Evolutionary conservation across 192 early-diverging fungal species (phyloP).

Genomic region (Backusella circina): DNA sequence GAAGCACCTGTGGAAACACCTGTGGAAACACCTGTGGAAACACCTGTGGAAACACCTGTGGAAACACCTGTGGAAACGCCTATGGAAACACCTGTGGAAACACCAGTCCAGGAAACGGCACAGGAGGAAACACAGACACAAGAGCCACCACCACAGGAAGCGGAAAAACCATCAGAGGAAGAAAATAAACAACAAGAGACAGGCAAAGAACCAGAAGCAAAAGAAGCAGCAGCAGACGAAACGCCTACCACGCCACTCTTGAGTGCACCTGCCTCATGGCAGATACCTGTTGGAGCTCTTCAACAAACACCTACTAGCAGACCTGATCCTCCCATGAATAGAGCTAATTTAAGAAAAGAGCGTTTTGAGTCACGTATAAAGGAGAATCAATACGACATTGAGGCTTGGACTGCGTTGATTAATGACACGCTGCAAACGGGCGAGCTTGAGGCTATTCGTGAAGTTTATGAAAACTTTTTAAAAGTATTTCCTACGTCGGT

Average conservation of each 20-base stretch:
- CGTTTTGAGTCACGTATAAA: conserved; percentile 49
- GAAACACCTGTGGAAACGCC: neutral
- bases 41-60: neutral
- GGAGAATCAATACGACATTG: conserved; percentile 55
- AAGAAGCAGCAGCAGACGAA: neutral
- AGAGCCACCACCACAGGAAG: neutral
- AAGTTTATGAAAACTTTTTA: conserved; percentile 66
- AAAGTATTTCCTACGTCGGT: conserved; percentile 82
- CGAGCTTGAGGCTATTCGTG: conserved; percentile 54
- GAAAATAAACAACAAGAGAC: neutral
- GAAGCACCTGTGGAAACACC: neutral
- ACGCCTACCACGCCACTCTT: neutral
- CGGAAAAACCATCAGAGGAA: neutral
- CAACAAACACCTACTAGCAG: conserved; percentile 1
- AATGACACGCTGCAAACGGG: conserved; percentile 54
- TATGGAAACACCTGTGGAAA: neutral
- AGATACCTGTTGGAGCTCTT: conserved; percentile 39
- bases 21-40: neutral
- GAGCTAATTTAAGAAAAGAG: conserved; percentile 41
- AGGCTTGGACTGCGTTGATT: conserved; percentile 66
- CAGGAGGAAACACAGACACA: neutral
- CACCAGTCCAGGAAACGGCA: neutral
- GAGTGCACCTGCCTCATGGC: conserved; percentile 42
- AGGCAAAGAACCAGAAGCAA: neutral
- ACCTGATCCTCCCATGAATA: conserved; percentile 3